Evolutionary conservation across 1,139 yeast genomes (phyloP), one percentile per base, ranked within the genome.

Genomic region (Geotrichum bryndzae): DNA sequence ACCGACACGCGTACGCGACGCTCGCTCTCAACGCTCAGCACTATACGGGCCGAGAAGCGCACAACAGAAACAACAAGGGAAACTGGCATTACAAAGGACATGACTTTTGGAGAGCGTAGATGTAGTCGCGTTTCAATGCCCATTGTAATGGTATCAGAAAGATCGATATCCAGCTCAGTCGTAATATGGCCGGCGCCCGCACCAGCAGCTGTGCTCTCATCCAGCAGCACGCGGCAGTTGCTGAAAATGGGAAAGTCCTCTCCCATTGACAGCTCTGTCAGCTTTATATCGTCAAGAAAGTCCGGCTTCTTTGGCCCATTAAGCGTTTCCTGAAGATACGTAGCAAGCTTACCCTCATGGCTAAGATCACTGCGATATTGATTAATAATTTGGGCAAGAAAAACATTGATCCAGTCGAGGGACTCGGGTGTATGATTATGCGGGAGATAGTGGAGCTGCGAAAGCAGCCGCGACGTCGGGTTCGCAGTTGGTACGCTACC

Each of bases 221-320:
- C 54, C 11, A 48, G 52, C n/a, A 51, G 25, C 29, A 95, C 88
- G 58, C 96, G 82, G 74, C 99, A 94, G 72, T 94, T 94, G 64
- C 96, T 88, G 72, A 94, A 89, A 58, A 94, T 90, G 1, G 99
- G 99, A 71, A 87, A 94, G 73, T 92, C 98, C 71, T 91, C 91
- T 51, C 99, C 99, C 63, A 94, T 86, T 70, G 91, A 95, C 38
- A 94, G 83, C 69, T 92, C 98, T 0, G 96, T 89, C 57, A 95
- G 84, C 65, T 82, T 83, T 56, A 94, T 86, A 29, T 82, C 81
- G 70, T 88, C 97, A 61, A 95, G 75, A 73, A 86, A 94, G 63
- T 88, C 95, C 0, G 97, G 97, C 60, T 86, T 74, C 33, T 78
- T 79, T 69, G 84, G 82, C n/a, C 78, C 75, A 58, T 80, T 78